phyloP scores from a whole-genome alignment of 2,329 filamentous ascomycete species.

The Coniochaeta hoffmannii region DNA sequence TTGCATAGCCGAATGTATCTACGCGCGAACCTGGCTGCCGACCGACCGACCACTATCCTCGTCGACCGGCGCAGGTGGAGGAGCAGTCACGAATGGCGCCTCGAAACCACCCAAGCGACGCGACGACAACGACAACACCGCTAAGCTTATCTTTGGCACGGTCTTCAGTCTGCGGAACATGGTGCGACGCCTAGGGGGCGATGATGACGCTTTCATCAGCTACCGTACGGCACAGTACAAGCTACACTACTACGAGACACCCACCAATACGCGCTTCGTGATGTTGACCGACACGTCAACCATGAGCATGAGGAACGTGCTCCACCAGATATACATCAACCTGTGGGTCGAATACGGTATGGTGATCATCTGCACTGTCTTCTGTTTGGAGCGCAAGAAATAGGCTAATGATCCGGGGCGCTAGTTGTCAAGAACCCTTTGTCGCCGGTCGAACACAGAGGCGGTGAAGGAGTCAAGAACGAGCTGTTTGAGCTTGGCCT shows the following conservation, averaged over 20 bases:
- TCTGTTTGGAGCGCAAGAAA: neutral
- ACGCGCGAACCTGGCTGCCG: slow-evolving; percentile 77
- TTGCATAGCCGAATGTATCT: slow-evolving; percentile 84
- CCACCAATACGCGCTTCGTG: slow-evolving; percentile 90
- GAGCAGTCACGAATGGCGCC: slow-evolving; percentile 39
- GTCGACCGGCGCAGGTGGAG: slow-evolving; percentile 35
- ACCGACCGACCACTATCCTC: slow-evolving; percentile 28
- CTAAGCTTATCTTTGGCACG: slow-evolving; percentile 95
- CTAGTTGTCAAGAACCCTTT: slow-evolving; percentile 65
- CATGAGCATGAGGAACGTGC: slow-evolving; percentile 82
- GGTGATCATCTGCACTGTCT: neutral
- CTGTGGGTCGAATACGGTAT: slow-evolving; percentile 91
- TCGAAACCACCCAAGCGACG: slow-evolving; percentile 34
- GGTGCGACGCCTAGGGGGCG: slow-evolving; percentile 87
- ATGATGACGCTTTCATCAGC: slow-evolving; percentile 90
- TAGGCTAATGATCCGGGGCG: slow-evolving; percentile 10
- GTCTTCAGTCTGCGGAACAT: slow-evolving; percentile 96
- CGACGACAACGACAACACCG: slow-evolving; percentile 54
- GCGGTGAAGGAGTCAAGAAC: slow-evolving; percentile 61
- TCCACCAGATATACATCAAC: slow-evolving; percentile 98
- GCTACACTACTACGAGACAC: slow-evolving; percentile 98
- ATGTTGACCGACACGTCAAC: slow-evolving; percentile 90
- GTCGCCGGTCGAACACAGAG: slow-evolving; percentile 60
- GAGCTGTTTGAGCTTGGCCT: slow-evolving; percentile 65
- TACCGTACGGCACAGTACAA: slow-evolving; percentile 95